Evolutionary conservation across 306 rosid genomes (phyloP).

Genomic region (Prunus fruticosa): DNA sequence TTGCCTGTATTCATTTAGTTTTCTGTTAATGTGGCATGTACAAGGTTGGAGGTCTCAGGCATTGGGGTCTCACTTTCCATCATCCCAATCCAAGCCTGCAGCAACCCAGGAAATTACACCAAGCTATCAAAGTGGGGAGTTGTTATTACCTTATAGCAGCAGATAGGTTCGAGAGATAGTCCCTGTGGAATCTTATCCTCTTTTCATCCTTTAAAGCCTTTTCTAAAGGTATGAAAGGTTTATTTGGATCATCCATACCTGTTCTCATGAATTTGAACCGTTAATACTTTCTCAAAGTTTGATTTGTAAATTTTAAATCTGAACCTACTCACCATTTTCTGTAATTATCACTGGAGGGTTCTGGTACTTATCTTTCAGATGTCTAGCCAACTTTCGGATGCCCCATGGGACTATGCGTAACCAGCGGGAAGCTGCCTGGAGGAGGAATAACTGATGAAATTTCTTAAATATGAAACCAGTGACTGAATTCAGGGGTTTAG

Average conservation of each 20-base stretch:
- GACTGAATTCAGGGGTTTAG: constrained; percentile 15
- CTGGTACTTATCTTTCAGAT: constrained; percentile 65
- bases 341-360: constrained; percentile 68
- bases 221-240: constrained; percentile 40
- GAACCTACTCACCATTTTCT: constrained; percentile 67
- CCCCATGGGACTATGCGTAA: constrained; percentile 94
- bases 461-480: constrained; percentile 18
- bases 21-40: constrained; percentile 12
- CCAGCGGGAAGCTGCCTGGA: constrained; percentile 88
- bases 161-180: constrained; percentile 86
- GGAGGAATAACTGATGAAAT: constrained; percentile 14
- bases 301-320: background rate
- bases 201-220: constrained; percentile 69
- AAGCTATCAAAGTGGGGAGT: background rate
- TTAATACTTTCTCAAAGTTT: background rate
- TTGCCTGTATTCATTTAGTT: constrained; percentile 46
- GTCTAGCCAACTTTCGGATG: constrained; percentile 57
- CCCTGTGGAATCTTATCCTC: constrained; percentile 72
- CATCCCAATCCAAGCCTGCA: background rate
- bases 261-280: constrained; percentile 18
- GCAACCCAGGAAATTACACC: background rate
- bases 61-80: background rate
- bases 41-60: background rate
- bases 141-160: constrained; percentile 74
- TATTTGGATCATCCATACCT: constrained; percentile 90